These are phyloP conservation scores for Xylaria curta DNA, from an alignment of 495 filamentous ascomycete species.

Conservation along the genomic window DNA sequence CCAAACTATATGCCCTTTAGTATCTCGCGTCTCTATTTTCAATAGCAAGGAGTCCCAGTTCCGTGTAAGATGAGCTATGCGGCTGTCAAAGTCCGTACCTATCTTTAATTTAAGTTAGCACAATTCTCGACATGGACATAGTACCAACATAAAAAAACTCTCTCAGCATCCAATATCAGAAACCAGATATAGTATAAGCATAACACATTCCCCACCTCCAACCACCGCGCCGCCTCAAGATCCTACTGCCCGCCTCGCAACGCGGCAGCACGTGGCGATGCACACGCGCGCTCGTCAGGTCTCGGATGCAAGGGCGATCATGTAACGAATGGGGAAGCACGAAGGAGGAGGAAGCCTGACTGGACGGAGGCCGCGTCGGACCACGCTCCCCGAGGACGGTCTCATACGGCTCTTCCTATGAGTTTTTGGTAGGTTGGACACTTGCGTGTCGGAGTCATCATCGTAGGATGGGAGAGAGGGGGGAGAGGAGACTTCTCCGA, in stretches of 20 bases:
- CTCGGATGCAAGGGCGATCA: constrained; percentile 20
- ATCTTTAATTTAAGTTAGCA: constrained; percentile 23
- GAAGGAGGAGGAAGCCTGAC: background rate
- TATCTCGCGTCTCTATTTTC: background rate
- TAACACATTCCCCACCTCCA: constrained; percentile 46
- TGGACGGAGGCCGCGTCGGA: background rate
- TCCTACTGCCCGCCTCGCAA: constrained; percentile 35
- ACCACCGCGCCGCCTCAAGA: constrained; percentile 35
- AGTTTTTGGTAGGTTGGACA: constrained; percentile 51
- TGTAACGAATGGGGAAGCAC: constrained; percentile 32
- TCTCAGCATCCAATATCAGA: constrained; percentile 46
- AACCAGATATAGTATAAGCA: constrained; percentile 57
- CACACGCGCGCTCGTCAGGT: constrained; percentile 43
- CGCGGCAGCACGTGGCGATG: constrained; percentile 58
- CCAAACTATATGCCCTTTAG: background rate
- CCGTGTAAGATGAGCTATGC: background rate
- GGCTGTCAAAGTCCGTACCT: background rate
- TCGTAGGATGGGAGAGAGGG: constrained; percentile 34
- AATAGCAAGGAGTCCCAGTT: background rate
- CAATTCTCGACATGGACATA: background rate
- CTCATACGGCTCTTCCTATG: constrained; percentile 63
- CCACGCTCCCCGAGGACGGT: constrained; percentile 34
- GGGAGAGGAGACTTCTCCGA: constrained; percentile 20
- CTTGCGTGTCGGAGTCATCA: constrained; percentile 58
- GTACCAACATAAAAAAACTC: constrained; percentile 10